These are phyloP conservation scores for Elsinoe arachidis DNA, from an alignment of 2,329 filamentous ascomycete species.

Conservation along the genomic window DNA sequence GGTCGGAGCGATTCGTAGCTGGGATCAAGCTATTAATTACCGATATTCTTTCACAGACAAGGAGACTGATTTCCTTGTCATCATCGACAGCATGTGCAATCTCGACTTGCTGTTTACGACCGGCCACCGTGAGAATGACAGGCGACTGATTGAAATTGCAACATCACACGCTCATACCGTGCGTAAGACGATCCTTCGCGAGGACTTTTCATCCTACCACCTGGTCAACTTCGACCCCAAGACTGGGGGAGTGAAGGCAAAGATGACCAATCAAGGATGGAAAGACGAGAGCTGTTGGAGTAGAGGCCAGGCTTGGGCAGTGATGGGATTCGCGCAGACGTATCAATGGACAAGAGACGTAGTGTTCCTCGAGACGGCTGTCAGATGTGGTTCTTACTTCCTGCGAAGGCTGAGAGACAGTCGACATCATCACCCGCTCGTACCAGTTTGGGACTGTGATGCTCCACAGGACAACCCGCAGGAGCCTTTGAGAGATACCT, in stretches of 20 bases:
- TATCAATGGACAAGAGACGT: constrained; percentile 40
- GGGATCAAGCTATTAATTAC: constrained; percentile 36
- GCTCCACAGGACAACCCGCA: constrained; percentile 34
- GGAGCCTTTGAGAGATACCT: constrained; percentile 28
- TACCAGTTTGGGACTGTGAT: constrained; percentile 46
- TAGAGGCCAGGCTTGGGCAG: constrained; percentile 43
- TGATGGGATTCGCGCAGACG: constrained; percentile 40
- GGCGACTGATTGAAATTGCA: constrained; percentile 29
- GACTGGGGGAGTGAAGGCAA: constrained; percentile 36
- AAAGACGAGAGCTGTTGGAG: constrained; percentile 39
- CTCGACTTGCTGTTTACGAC: not conserved
- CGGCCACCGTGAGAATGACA: constrained; percentile 14
- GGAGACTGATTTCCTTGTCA: constrained; percentile 32
- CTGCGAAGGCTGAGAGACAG: constrained; percentile 32
- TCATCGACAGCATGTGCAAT: constrained; percentile 34
- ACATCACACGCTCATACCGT: constrained; percentile 32
- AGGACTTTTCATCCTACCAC: constrained; percentile 33
- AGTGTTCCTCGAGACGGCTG: constrained; percentile 37
- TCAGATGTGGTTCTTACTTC: constrained; percentile 40
- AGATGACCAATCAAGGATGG: constrained; percentile 43
- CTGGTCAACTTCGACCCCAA: constrained; percentile 39
- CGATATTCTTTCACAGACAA: constrained; percentile 31
- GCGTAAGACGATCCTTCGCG: constrained; percentile 28
- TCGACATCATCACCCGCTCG: constrained; percentile 17
- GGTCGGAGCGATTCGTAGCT: constrained; percentile 41